phyloP scores from a whole-genome alignment of 108 stramenopile genomes.

The Stephanodiscus triporus region DNA sequence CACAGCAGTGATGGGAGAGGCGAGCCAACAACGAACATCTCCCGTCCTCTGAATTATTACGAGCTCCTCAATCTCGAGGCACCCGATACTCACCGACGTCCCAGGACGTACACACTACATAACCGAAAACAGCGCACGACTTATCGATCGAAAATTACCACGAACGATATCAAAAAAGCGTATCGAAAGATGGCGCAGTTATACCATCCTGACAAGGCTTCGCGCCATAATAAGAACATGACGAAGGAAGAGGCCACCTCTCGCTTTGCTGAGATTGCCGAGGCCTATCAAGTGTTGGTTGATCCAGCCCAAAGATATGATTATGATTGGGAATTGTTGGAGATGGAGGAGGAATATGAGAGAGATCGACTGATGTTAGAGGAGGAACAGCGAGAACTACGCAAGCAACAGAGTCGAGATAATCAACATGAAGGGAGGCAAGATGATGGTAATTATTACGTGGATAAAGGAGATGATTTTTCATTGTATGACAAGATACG shows the following conservation, averaged over 20 bases:
- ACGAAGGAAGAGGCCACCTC: constrained; percentile 62
- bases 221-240: constrained; percentile 22
- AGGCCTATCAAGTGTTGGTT: constrained; percentile 71
- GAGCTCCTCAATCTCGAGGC: constrained; percentile 43
- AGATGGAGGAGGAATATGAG: constrained; percentile 51
- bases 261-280: constrained; percentile 71
- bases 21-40: background rate
- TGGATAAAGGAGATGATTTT: constrained; percentile 10
- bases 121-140: constrained; percentile 38
- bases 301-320: constrained; percentile 53
- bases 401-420: constrained; percentile 8
- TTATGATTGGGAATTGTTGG: constrained; percentile 70
- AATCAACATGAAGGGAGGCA: constrained; percentile 15
- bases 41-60: constrained; percentile 39
- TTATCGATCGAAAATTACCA: constrained; percentile 47
- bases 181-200: constrained; percentile 76
- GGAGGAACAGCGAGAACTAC: constrained; percentile 19
- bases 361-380: constrained; percentile 26
- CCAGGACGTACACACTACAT: constrained; percentile 25
- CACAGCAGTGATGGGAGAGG: background rate
- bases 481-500: constrained; percentile 41
- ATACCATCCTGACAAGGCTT: constrained; percentile 74
- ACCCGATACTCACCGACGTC: constrained; percentile 39
- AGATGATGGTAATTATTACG: background rate
- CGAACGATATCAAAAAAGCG: constrained; percentile 68